Evolutionary conservation across 192 early-diverging fungal species (phyloP).

Genomic region (Umbelopsis ramanniana): DNA sequence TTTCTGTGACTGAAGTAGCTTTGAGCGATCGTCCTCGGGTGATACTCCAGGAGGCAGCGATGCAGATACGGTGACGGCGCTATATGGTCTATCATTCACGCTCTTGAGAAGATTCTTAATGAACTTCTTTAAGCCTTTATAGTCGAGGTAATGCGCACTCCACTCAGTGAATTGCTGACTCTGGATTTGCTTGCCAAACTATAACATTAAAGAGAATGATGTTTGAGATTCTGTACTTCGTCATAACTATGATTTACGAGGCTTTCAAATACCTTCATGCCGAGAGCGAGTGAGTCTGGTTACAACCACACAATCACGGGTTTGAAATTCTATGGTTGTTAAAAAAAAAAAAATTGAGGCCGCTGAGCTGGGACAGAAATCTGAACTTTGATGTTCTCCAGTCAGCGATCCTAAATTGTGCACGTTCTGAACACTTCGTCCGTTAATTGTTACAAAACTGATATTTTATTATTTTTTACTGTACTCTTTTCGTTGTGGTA

Average conservation of each 20-base stretch:
- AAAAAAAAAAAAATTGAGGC: neutral
- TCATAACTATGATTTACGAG: neutral
- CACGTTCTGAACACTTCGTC: neutral
- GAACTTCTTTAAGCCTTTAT: constrained; percentile 98
- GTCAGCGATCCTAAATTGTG: neutral
- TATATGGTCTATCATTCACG: constrained; percentile 43
- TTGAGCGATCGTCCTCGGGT: constrained; percentile 53
- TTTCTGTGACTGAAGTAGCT: constrained; percentile 82
- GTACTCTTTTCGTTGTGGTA: neutral
- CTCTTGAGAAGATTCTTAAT: constrained; percentile 74
- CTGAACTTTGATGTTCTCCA: neutral
- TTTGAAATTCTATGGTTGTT: neutral
- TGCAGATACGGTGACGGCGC: constrained; percentile 45
- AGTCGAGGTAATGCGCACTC: constrained; percentile 94
- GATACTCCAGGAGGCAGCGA: constrained; percentile 43
- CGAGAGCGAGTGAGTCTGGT: neutral
- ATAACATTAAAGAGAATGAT: neutral
- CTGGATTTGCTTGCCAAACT: constrained; percentile 99
- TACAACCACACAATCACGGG: constrained; percentile 5
- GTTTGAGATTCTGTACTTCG: too few relatives aligned
- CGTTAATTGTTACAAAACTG: neutral
- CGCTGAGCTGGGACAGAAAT: neutral
- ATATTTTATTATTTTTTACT: neutral
- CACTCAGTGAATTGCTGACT: constrained; percentile 90
- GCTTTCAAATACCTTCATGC: constrained; percentile 23